These are phyloP conservation scores for Leccinum sublutescens DNA, from an alignment of 768 basidiomycete species.

Conservation along the genomic window DNA sequence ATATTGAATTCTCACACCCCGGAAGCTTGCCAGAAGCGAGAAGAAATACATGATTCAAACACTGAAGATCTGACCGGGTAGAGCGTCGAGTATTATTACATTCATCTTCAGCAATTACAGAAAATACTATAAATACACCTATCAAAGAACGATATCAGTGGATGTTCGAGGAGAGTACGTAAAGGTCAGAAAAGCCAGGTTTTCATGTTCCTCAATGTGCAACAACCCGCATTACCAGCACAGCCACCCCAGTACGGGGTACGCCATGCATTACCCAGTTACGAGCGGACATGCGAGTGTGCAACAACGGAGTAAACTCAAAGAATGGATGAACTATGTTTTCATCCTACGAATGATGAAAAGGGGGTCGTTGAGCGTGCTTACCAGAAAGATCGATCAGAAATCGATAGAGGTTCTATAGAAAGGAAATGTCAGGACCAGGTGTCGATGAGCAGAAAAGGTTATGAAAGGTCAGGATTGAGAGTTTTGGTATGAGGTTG, in stretches of 20 bases:
- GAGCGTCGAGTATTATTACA: neutral
- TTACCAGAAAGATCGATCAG: neutral
- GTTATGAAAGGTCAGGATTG: constrained; percentile 43
- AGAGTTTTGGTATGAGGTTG: constrained; percentile 47
- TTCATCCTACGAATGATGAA: constrained; percentile 48
- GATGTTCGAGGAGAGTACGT: neutral
- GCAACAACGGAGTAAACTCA: constrained; percentile 47
- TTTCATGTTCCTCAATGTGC: constrained; percentile 50
- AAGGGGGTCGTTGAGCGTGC: neutral
- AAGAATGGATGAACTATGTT: constrained; percentile 85
- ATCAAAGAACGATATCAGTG: constrained; percentile 10
- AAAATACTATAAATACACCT: constrained; percentile 2
- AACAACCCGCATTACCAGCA: constrained; percentile 35
- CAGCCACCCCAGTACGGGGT: constrained; percentile 50
- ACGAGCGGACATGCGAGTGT: constrained; percentile 37
- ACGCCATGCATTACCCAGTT: constrained; percentile 35
- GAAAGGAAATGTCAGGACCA: constrained; percentile 5
- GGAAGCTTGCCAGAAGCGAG: too few relatives aligned
- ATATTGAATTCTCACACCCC: too few relatives aligned
- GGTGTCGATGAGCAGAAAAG: neutral
- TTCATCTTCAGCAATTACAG: constrained; percentile 2
- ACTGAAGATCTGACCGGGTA: too few relatives aligned
- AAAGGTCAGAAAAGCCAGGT: constrained; percentile 60
- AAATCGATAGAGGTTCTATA: constrained; percentile 5
- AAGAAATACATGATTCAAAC: too few relatives aligned